Percentiles rank a stretch among this genome's conserved stretches.
Conservation (phyloP, 1,284 basidiomycete species). For the Naganishia albida region DNA sequence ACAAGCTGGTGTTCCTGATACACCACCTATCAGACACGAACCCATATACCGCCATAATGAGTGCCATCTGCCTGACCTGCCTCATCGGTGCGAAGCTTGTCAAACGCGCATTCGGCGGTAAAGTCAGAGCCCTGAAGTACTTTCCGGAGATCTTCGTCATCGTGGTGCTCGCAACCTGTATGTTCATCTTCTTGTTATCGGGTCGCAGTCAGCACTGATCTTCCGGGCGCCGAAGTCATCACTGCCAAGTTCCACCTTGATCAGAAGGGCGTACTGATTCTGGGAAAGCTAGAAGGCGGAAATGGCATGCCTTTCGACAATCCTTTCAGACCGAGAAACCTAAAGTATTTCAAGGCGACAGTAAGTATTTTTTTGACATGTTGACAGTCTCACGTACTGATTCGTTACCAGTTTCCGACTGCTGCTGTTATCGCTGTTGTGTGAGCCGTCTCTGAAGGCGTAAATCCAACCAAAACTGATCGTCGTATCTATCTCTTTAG, state of each 20-base stretch:
- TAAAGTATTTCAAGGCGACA: slow-evolving; percentile 69
- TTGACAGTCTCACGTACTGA: background rate
- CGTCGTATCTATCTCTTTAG: slow-evolving; percentile 4
- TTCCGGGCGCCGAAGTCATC: slow-evolving; percentile 60
- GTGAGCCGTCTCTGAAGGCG: slow-evolving; percentile 55
- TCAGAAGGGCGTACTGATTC: slow-evolving; percentile 71
- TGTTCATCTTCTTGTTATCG: slow-evolving; percentile 43
- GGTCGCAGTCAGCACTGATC: background rate
- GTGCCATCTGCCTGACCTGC: slow-evolving; percentile 64
- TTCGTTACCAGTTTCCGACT: slow-evolving; percentile 46
- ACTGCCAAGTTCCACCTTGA: slow-evolving; percentile 75
- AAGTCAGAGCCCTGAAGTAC: slow-evolving; percentile 66
- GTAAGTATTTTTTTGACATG: slow-evolving; percentile 36
- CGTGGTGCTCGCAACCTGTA: slow-evolving; percentile 76
- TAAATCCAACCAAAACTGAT: no score
- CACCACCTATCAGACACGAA: slow-evolving; percentile 67
- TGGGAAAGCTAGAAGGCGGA: slow-evolving; percentile 71
- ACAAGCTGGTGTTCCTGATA: slow-evolving; percentile 76
- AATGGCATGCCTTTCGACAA: slow-evolving; percentile 63
- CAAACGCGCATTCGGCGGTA: slow-evolving; percentile 61
- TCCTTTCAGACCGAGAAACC: slow-evolving; percentile 64
- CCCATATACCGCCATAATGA: slow-evolving; percentile 68
- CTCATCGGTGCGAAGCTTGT: slow-evolving; percentile 62
- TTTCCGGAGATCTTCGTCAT: slow-evolving; percentile 79
- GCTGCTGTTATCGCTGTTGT: slow-evolving; percentile 60